Evolutionary conservation across 306 rosid genomes (phyloP).

Genomic region (Mimosa bimucronata): DNA sequence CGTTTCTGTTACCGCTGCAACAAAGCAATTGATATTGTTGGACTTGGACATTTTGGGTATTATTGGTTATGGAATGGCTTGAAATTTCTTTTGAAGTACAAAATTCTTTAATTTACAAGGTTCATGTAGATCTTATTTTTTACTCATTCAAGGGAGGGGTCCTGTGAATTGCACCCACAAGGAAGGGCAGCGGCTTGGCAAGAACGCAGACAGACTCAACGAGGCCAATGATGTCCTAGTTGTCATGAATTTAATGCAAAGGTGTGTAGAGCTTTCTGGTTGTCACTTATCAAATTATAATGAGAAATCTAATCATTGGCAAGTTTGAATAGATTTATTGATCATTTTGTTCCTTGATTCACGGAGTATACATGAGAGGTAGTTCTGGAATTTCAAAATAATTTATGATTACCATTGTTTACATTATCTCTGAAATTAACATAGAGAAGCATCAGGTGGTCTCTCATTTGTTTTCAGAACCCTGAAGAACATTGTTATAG

Average conservation of each 20-base stretch:
- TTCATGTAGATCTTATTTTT: slow-evolving; percentile 25
- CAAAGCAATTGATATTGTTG: no score
- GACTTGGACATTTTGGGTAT: slow-evolving; percentile 81
- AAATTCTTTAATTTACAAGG: slow-evolving; percentile 14
- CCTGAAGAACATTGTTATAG: background rate
- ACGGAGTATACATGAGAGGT: background rate
- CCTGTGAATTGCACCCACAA: slow-evolving; percentile 71
- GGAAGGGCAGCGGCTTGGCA: slow-evolving; percentile 61
- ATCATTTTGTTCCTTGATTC: slow-evolving; percentile 20
- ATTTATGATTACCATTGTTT: background rate
- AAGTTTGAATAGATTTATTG: slow-evolving; percentile 17
- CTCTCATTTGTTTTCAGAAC: background rate
- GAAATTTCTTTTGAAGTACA: slow-evolving; percentile 26
- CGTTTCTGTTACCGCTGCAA: slow-evolving; percentile 84
- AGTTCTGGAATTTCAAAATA: slow-evolving; percentile 9
- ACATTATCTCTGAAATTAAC: background rate
- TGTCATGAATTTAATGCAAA: slow-evolving; percentile 84
- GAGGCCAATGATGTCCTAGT: slow-evolving; percentile 63
- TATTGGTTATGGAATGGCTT: slow-evolving; percentile 15
- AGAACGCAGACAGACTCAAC: slow-evolving; percentile 54
- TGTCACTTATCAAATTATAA: background rate
- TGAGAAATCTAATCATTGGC: background rate
- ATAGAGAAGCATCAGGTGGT: background rate
- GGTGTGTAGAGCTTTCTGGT: slow-evolving; percentile 55
- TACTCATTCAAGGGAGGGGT: slow-evolving; percentile 60